A percentile compares a stretch with the other conserved stretches of the same genome.
These are phyloP conservation scores for Nannizzia gypsea DNA, from an alignment of 2,329 filamentous ascomycete species.

Conservation along the genomic window DNA sequence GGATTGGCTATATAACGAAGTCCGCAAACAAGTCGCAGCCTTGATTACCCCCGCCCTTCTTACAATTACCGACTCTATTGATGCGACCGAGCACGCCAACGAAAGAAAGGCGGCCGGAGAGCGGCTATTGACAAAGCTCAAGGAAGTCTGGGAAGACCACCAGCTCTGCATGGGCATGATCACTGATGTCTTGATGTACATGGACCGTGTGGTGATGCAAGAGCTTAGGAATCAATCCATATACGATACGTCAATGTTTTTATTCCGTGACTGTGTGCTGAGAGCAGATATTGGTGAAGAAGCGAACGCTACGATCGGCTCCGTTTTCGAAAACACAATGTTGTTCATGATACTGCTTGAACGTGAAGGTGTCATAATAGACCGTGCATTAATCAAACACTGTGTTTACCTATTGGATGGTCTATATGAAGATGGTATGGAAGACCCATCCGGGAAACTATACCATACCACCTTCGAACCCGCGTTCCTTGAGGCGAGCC, in stretches of 20 bases:
- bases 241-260: constrained; percentile 69
- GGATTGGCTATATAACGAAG: constrained; percentile 62
- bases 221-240: constrained; percentile 66
- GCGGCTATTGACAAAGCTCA: constrained; percentile 64
- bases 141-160: constrained; percentile 75
- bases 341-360: constrained; percentile 90
- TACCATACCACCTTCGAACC: constrained; percentile 77
- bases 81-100: constrained; percentile 51
- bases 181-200: constrained; percentile 93
- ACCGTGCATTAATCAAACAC: constrained; percentile 67
- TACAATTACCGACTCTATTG: constrained; percentile 35
- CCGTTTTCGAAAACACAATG: constrained; percentile 68
- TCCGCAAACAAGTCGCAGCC: constrained; percentile 57
- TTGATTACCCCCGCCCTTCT: constrained; percentile 61
- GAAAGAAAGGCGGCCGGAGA: constrained; percentile 73
- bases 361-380: constrained; percentile 76
- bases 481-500: constrained; percentile 59
- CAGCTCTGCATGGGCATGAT: constrained; percentile 93
- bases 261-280: constrained; percentile 80
- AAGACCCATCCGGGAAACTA: constrained; percentile 65
- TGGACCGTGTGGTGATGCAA: constrained; percentile 72
- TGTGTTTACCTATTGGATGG: constrained; percentile 83
- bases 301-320: constrained; percentile 43
- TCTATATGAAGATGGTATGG: constrained; percentile 69
- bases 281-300: constrained; percentile 40